Evolutionary conservation across 2,329 filamentous ascomycete species (phyloP).

Genomic region (Penicillium polonicum): DNA sequence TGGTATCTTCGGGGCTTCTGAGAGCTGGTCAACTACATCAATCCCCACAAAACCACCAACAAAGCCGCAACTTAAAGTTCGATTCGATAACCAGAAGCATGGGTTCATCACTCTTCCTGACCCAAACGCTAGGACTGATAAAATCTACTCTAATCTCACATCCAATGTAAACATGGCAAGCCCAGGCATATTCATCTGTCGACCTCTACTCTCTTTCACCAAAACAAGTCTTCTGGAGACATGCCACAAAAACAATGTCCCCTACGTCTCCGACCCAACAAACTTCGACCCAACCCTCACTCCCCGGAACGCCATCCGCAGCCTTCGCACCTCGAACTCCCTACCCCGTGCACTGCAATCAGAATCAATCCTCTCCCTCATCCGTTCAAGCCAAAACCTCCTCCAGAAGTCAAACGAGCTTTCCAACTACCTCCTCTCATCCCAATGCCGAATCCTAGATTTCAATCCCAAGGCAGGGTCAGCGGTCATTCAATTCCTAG

Average conservation of each 20-base stretch:
- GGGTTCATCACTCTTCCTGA: neutral
- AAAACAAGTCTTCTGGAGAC: conserved; percentile 65
- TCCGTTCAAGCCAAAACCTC: conserved; percentile 52
- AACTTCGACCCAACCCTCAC: conserved; percentile 78
- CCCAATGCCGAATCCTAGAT: conserved; percentile 30
- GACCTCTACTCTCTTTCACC: conserved; percentile 49
- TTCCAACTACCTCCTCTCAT: conserved; percentile 54
- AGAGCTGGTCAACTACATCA: conserved; percentile 57
- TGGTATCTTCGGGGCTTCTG: conserved; percentile 68
- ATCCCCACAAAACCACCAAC: conserved; percentile 20
- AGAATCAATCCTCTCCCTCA: conserved; percentile 61
- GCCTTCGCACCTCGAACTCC: conserved; percentile 57
- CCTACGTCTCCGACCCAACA: conserved; percentile 82
- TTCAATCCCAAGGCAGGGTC: conserved; percentile 38
- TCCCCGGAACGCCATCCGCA: conserved; percentile 73
- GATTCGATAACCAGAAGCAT: conserved; percentile 4
- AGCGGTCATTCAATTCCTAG: conserved; percentile 32
- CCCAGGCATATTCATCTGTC: conserved; percentile 38
- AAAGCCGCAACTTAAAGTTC: conserved; percentile 7
- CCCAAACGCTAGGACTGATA: neutral
- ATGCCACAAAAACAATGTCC: conserved; percentile 66
- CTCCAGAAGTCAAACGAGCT: conserved; percentile 50
- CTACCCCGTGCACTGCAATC: conserved; percentile 71
- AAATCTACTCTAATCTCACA: neutral
- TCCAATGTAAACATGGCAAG: conserved; percentile 26